phyloP scores from a whole-genome alignment of 2,329 filamentous ascomycete species.

The Claviceps sorghi region DNA sequence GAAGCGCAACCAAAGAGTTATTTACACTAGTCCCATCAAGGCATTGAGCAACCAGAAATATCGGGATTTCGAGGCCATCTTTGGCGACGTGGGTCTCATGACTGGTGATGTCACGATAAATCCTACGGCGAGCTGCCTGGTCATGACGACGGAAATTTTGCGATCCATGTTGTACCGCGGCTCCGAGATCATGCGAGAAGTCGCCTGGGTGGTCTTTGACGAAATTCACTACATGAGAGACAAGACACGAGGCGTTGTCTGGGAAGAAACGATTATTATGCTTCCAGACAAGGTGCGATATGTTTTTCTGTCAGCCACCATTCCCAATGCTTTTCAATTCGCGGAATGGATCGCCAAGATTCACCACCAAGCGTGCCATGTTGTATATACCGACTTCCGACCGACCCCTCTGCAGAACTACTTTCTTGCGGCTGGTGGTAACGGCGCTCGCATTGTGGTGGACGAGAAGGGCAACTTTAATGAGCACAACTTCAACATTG shows the following conservation, averaged over 20 bases:
- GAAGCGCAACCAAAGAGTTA: slow-evolving; percentile 94
- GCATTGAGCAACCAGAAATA: slow-evolving; percentile 98
- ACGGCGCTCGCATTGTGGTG: slow-evolving; percentile 85
- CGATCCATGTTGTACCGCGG: slow-evolving; percentile 96
- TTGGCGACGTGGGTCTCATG: slow-evolving; percentile 95
- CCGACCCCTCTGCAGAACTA: slow-evolving; percentile 95
- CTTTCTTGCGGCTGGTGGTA: slow-evolving; percentile 85
- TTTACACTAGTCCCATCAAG: slow-evolving; percentile 99
- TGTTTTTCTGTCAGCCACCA: slow-evolving; percentile 94
- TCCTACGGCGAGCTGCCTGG: slow-evolving; percentile 89
- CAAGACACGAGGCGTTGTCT: slow-evolving; percentile 86
- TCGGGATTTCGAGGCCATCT: slow-evolving; percentile 86
- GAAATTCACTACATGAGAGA: slow-evolving; percentile 98
- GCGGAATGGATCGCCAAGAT: slow-evolving; percentile 99
- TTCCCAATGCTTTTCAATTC: slow-evolving; percentile 97
- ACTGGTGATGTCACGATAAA: slow-evolving; percentile 99
- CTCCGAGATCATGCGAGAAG: slow-evolving; percentile 98
- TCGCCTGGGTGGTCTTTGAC: slow-evolving; percentile 96
- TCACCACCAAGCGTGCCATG: slow-evolving; percentile 93
- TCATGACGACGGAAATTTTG: slow-evolving; percentile 99
- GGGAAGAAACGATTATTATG: slow-evolving; percentile 98
- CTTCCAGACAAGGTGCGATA: slow-evolving; percentile 97
- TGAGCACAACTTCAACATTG: slow-evolving; percentile 93
- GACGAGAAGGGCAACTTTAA: slow-evolving; percentile 95
- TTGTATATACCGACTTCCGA: slow-evolving; percentile 97